phyloP scores from a whole-genome alignment of 495 filamentous ascomycete genomes.

The Neurospora africana region DNA sequence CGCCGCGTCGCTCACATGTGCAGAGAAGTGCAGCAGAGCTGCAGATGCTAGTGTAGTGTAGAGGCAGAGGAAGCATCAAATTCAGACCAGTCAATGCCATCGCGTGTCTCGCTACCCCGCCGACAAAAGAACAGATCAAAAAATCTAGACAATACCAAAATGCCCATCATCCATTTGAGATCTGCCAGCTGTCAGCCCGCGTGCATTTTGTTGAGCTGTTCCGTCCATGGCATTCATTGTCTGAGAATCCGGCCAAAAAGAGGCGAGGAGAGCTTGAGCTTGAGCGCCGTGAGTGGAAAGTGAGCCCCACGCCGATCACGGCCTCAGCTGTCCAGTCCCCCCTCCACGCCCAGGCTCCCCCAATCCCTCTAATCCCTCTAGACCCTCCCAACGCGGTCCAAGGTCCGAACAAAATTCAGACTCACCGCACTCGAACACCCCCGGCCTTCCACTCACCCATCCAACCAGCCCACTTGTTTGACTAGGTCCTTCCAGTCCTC shows the following conservation, averaged over 20 bases:
- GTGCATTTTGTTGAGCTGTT: neutral
- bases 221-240: neutral
- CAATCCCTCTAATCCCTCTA: too few species aligned
- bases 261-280: slow-evolving; percentile 2
- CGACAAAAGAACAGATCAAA: neutral
- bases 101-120: neutral
- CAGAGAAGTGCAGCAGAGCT: neutral
- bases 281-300: slow-evolving; percentile 13
- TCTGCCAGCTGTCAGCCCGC: neutral
- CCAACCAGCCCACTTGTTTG: slow-evolving; percentile 5
- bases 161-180: neutral
- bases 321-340: slow-evolving; percentile 10
- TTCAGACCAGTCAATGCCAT: neutral
- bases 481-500: neutral
- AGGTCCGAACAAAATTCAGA: slow-evolving; percentile 8
- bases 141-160: neutral
- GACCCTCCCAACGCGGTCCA: neutral
- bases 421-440: slow-evolving; percentile 6
- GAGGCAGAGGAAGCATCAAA: neutral
- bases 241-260: neutral
- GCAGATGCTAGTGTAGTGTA: neutral
- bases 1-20: neutral
- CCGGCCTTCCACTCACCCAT: slow-evolving; percentile 2
- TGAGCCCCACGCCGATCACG: slow-evolving; percentile 17
- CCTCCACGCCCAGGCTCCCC: neutral